These are phyloP conservation scores for Amaranthus palmeri DNA, from an alignment of 148 eudicot species.

Conservation along the genomic window DNA sequence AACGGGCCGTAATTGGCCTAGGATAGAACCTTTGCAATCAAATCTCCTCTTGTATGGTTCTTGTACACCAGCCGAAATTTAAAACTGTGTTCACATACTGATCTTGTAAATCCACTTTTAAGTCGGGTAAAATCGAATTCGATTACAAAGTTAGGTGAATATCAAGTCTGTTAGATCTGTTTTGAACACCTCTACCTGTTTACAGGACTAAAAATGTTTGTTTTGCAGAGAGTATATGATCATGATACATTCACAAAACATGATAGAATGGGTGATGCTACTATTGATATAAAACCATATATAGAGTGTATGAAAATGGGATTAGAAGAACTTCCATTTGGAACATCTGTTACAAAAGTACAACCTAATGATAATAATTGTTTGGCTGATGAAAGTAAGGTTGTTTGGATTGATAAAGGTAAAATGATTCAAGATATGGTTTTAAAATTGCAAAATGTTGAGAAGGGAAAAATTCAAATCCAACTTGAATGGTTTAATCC, in stretches of 20 bases:
- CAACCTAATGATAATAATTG: constrained; percentile 28
- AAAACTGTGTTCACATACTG: too few species aligned
- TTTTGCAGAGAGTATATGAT: constrained; percentile 28
- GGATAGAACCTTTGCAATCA: too few species aligned
- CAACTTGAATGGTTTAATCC: constrained; percentile 36
- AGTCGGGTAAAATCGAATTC: too few species aligned
- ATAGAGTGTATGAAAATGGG: constrained; percentile 38
- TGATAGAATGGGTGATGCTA: constrained; percentile 38
- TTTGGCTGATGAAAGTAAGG: constrained; percentile 37
- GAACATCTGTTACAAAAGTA: constrained; percentile 33
- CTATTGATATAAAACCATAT: constrained; percentile 29
- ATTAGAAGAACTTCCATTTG: constrained; percentile 29
- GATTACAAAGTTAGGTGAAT: too few species aligned
- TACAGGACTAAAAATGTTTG: too few species aligned
- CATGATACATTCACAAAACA: constrained; percentile 33
- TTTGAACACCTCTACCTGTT: too few species aligned
- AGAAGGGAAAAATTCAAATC: constrained; percentile 29
- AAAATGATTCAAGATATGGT: constrained; percentile 38
- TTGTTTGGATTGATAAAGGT: constrained; percentile 34
- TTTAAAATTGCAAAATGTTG: constrained; percentile 29
- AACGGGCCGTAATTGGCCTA: too few species aligned
- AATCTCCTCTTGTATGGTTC: too few species aligned
- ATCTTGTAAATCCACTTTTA: too few species aligned
- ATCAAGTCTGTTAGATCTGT: too few species aligned
- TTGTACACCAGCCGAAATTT: too few species aligned